Base-by-base conservation (phyloP, 345 rosid species). In the Pistacia vera region DNA sequence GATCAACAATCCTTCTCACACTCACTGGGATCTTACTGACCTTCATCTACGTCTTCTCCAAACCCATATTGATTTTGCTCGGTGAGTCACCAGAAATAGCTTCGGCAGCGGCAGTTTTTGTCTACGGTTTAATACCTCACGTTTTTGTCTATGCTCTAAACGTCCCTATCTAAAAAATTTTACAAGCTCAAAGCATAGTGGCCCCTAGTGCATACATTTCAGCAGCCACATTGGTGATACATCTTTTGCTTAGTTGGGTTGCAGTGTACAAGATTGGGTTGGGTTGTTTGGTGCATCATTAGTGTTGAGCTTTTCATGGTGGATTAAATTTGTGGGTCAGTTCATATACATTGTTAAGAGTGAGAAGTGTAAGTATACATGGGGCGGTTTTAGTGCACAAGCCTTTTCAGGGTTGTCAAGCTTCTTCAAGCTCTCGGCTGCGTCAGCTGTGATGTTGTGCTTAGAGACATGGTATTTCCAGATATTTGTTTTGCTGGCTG, bases 361-460 rank as follows among this genome's bases (percentile, higher is more conserved):
- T 68, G 82, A 82, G 8, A 73, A 75, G 75, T 90, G 90, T 71
- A 79, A 71, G 72, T n/a, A 73, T 5, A 85, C 90, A 2, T 90
- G 90, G 90, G 46, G 30, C 38, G 91, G 93, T 2, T 85, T 90
- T 30, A 82, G 81, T 22, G 28, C 65, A 13, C 73, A 85, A 54
- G 93, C 93, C 4, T 90, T 90, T 70, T 67, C 75, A 1, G 90
- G 90, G 11, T 58, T 88, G 57, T 25, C 74, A 65, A 75, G 64
- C 38, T 90, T 88, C 75, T 85, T 86, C 67, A 82, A 84, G 82
- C 86, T 90, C 58, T 86, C 91, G 38, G 90, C 86, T 13, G 85
- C 91, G 6, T 90, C 93, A 2, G 91, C 90, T 46, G 87, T 90
- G 58, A 90, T 90, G 93, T 81, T 88, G 64, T 86, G 88, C 74